Base-by-base conservation (phyloP, 257 asterid species). In the Solanum bukasovii region DNA sequence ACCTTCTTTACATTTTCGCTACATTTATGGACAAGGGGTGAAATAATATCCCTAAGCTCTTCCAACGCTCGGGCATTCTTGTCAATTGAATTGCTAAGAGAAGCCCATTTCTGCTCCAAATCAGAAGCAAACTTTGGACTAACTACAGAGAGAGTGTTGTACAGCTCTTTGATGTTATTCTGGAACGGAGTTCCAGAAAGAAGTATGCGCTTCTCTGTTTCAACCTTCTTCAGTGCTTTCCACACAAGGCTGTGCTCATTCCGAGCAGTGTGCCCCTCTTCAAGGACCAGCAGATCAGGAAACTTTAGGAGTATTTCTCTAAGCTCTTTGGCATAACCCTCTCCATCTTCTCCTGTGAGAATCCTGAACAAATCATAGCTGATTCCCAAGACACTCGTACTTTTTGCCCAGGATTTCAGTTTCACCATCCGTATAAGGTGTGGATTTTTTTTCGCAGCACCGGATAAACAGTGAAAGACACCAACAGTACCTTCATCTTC, bases 171-270 rank as follows among this genome's bases (percentile, higher is more conserved):
- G 8, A 94, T 91, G 67, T 93, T 94, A 89, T 95, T 96, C 94
- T 96, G 98, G 49, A 96, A 96, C 1, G 95, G 98, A 13, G 98
- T 96, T 14, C 98, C 98, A 1, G 98, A 96, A 2, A 96, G 86
- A 63, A 96, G 94, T 25, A 95, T 89, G 21, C 94, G 94, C 61
- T 95, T 88, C 29, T 83, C 84, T 0, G 98, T 95, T 21, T 88
- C 83, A 20, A 92, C 88, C 40, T 90, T 88, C 6, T 93, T 87
- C 83, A 94, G 59, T 10, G 92, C 94, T 89, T 93, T 94, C 94
- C 93, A 95, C 89, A 88, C 84, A 16, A 72, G 87, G 88, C 92
- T 94, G 12, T 90, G 87, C 21, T 91, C 83, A 65, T 93, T 95
- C 7, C 98, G 89, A 3, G 99, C 94, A 3, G 95, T 94, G 87